Conservation (phyloP, 345 rosid genomes). For the Hirschfeldia incana region DNA sequence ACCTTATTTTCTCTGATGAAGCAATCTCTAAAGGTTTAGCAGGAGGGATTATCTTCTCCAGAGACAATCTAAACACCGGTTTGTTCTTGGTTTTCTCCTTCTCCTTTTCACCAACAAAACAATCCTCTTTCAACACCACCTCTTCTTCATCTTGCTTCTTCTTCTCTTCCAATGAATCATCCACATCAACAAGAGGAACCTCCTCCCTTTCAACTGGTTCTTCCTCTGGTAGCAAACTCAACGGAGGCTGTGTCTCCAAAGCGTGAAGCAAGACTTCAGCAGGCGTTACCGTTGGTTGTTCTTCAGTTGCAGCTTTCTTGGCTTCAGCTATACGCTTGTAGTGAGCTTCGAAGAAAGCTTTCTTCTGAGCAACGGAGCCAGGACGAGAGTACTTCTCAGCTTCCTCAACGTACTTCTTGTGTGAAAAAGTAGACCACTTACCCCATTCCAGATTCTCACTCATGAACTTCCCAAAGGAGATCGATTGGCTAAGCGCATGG, state of each 20-base stretch:
- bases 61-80: conserved; percentile 43
- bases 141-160: conserved; percentile 9
- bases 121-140: conserved; percentile 16
- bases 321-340: conserved; percentile 70
- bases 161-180: conserved; percentile 13
- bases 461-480: conserved; percentile 86
- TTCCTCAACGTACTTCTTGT: conserved; percentile 75
- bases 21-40: neutral
- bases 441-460: conserved; percentile 90
- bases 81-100: conserved; percentile 25
- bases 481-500: conserved; percentile 66
- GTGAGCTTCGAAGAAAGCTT: conserved; percentile 84
- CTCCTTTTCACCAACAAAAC: conserved; percentile 24
- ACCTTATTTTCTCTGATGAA: conserved; percentile 35
- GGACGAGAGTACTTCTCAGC: conserved; percentile 76
- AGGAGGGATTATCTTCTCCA: conserved; percentile 41
- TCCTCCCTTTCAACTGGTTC: neutral
- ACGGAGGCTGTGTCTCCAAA: conserved; percentile 36
- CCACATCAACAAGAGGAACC: neutral
- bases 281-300: conserved; percentile 23
- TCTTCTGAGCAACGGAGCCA: conserved; percentile 84
- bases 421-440: conserved; percentile 81
- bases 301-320: conserved; percentile 53
- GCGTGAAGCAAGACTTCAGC: conserved; percentile 36
- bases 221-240: neutral